Evolutionary conservation across 148 eudicot species (phyloP), one percentile per base, ranked within the genome.

Genomic region (Rhododendron ferrugineum): DNA sequence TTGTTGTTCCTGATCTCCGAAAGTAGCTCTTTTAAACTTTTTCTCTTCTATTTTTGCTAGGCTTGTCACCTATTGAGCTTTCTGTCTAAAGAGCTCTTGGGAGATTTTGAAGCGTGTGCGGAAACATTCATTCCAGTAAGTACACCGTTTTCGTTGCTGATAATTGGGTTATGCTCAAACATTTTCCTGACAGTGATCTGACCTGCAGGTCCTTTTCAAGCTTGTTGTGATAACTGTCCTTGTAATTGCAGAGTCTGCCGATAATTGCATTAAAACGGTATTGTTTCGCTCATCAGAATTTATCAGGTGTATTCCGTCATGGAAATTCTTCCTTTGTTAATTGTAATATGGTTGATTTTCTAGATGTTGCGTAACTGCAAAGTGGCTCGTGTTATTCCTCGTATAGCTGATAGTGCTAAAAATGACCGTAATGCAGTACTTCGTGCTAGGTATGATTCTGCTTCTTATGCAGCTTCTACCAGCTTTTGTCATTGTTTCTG

Each of bases 341-440:
- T 16, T 73, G 50, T 76, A 40, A 84, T 36, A 44, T 83, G 36
- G 79, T 80, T 87, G 86, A 64, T 42, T 56, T 84, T 85, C 15
- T 86, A 97, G 99, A 97, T 97, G 98, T 89, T 97, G 90, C 98
- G 99, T 78, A 97, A 97, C 89, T 97, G 99, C 94, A 97, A 97
- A 92, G 99, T 92, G 89, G 85, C 93, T 14, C 98, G 99, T 85
- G 90, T 89, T 83, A 96, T 97, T 83, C 95, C 98, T 83, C 94
- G 96, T 64, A 94, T 97, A 89, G 96, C 96, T 87, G 99, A 97
- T 64, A 88, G 88, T 87, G 98, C 99, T 16, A 97, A 97, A 88
- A 92, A 94, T 92, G 99, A 97, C 85, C 93, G 96, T 72, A 94
- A 58, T 92, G 93, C 99, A 28, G 89, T 92, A 64, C 94, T 97